Percentiles rank a stretch among this genome's conserved stretches.
Evolutionary conservation across 805 yeast genomes (phyloP).

Genomic region (Kurtzmaniella cleridarum): DNA sequence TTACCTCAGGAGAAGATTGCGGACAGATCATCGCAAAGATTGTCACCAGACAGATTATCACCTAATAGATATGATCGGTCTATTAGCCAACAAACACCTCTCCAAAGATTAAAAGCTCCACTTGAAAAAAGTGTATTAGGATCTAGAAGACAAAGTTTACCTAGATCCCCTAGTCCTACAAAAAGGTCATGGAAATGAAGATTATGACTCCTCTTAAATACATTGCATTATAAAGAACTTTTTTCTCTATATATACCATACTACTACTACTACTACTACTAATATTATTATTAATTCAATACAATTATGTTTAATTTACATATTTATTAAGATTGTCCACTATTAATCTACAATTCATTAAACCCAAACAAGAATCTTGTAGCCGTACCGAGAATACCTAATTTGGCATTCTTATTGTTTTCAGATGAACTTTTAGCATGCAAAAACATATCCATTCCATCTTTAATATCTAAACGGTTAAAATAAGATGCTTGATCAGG

Average conservation of each 20-base stretch:
- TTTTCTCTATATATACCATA: background rate
- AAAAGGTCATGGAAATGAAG: conserved; percentile 2
- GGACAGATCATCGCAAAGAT: background rate
- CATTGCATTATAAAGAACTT: conserved; percentile 2
- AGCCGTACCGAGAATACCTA: conserved; percentile 28
- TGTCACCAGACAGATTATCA: background rate
- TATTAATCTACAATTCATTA: conserved; percentile 29
- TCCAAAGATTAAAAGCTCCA: conserved; percentile 4
- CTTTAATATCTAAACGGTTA: conserved; percentile 33
- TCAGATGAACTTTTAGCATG: conserved; percentile 18
- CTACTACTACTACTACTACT: background rate
- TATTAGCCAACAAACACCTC: conserved; percentile 1
- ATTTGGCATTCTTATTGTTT: conserved; percentile 21
- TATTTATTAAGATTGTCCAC: background rate
- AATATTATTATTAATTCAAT: background rate
- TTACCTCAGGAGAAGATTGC: background rate
- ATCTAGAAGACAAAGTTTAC: background rate
- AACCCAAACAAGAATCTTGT: conserved; percentile 38
- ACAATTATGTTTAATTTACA: background rate
- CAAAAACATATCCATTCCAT: conserved; percentile 34
- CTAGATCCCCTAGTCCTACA: conserved; percentile 10
- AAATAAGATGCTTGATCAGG: conserved; percentile 15
- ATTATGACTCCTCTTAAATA: conserved; percentile 2
- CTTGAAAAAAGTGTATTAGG: background rate
- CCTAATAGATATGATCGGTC: background rate